phyloP scores from a whole-genome alignment of 441 rosid genomes.

The Populus hybrid region DNA sequence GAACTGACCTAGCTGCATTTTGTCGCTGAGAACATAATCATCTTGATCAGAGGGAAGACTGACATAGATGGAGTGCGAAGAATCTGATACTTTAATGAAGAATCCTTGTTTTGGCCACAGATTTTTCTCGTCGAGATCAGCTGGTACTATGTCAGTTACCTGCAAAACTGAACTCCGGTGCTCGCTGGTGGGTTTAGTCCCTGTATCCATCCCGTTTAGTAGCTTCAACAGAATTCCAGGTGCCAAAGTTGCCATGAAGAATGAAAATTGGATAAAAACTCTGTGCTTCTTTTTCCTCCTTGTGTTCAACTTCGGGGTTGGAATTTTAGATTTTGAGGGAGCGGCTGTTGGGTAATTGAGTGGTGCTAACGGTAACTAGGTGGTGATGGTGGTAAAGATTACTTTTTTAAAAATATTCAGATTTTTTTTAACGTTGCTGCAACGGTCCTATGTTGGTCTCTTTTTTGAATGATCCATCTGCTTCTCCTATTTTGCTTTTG shows the following conservation, averaged over 20 bases:
- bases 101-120: slow-evolving; percentile 87
- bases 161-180: slow-evolving; percentile 83
- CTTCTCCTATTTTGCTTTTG: not conserved
- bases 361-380: slow-evolving; percentile 47
- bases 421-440: slow-evolving; percentile 47
- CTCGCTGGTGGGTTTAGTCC: slow-evolving; percentile 76
- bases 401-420: slow-evolving; percentile 31
- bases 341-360: not conserved
- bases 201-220: slow-evolving; percentile 75
- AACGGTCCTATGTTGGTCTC: slow-evolving; percentile 46
- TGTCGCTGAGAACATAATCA: slow-evolving; percentile 74
- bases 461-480: not conserved
- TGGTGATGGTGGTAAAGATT: not conserved
- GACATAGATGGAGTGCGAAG: slow-evolving; percentile 82
- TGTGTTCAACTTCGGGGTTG: not conserved
- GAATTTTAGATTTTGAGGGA: slow-evolving; percentile 8
- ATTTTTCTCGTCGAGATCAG: slow-evolving; percentile 86
- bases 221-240: slow-evolving; percentile 80
- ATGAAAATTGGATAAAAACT: not conserved
- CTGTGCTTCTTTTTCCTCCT: not conserved
- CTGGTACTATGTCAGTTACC: slow-evolving; percentile 88
- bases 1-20: slow-evolving; percentile 92
- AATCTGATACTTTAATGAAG: slow-evolving; percentile 86
- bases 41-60: slow-evolving; percentile 78
- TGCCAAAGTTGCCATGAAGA: slow-evolving; percentile 69